Base-by-base conservation (phyloP, 192 early-diverging fungal genomes). In the Obelidium mucronatum region DNA sequence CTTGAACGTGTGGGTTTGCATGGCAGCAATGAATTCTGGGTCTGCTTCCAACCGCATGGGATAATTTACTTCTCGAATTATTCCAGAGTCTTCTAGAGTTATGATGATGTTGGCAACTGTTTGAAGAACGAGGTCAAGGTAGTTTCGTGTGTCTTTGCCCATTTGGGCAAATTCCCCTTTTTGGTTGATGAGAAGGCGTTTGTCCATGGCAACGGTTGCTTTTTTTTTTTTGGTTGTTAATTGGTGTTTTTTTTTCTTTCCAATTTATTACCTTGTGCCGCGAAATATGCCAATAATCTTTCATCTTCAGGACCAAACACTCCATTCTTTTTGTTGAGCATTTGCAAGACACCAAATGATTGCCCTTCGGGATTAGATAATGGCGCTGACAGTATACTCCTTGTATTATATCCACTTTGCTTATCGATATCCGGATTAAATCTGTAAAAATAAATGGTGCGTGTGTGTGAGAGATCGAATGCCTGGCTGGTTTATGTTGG, bases 391-490 rank as follows among this genome's bases (percentile, higher is more conserved):
- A 74, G 30, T 8, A 74, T 17, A 37, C 26, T 63, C 17, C 28
- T 2, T 28, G 72, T 74, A 40, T 74, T 74, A n/a, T 74, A 74
- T 51, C 72, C 72, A 5, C 37, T 74, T 40, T 74, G 34, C 19
- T 63, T 40, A 30, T 74, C 72, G 19, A 74, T 33, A 40, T 60
- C 42, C 11, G 37, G 26, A 31, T 61, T 40, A 31, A 74, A 74
- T 51, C 72, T 74, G 28, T 26, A 24, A 8, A 40, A 44, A 13
- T 51, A 1, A 15, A 62, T 58, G 17, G 44, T 1, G 33, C 0
- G 11, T 52, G 66, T 30, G 15, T 8, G 36, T 65, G 15, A 0
- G 5, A 5, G 0, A 1, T 37, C 30, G 0, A 59, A 33, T 1
- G 17, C 0, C 0, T n/a, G n/a, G n/a, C n/a, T n/a, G n/a, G n/a